Percentiles rank a stretch among this genome's conserved stretches.
Conservation (phyloP, 345 rosid species). For the Boechera divaricarpa region DNA sequence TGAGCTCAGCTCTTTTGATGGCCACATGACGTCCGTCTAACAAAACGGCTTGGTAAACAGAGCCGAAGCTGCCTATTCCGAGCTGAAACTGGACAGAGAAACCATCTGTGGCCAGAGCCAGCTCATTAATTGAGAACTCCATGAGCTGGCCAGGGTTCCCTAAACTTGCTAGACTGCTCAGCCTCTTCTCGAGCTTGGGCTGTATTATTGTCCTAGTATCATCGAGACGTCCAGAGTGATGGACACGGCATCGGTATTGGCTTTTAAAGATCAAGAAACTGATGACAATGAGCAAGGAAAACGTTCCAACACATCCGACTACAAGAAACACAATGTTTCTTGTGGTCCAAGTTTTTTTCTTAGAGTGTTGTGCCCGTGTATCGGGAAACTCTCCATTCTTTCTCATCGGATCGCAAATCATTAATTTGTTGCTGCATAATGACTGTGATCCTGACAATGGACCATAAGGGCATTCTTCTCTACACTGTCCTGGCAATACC, state of each 20-base stretch:
- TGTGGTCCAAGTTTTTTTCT: constrained; percentile 45
- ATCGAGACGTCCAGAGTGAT: constrained; percentile 73
- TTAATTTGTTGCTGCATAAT: constrained; percentile 38
- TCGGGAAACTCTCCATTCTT: neutral
- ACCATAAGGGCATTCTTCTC: constrained; percentile 48
- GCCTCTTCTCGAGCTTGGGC: constrained; percentile 58
- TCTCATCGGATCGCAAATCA: constrained; percentile 22
- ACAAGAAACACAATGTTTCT: constrained; percentile 58
- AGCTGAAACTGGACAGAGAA: constrained; percentile 65
- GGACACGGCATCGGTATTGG: constrained; percentile 56
- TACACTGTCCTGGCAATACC: constrained; percentile 67
- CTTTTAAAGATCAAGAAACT: constrained; percentile 56
- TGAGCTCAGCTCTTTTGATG: constrained; percentile 70
- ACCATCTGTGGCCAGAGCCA: constrained; percentile 58
- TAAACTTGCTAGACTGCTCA: constrained; percentile 66
- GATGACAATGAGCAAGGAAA: constrained; percentile 44
- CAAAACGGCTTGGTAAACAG: constrained; percentile 62
- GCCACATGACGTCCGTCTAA: constrained; percentile 76
- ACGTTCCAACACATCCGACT: constrained; percentile 70
- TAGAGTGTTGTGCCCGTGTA: neutral
- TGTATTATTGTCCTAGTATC: constrained; percentile 37
- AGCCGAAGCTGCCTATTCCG: constrained; percentile 82
- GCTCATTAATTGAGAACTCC: constrained; percentile 58
- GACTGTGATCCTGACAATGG: constrained; percentile 31
- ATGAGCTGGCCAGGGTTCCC: constrained; percentile 62